Evolutionary conservation across 208 protist genomes (phyloP).

Genomic region (Leishmania tarentolae): DNA sequence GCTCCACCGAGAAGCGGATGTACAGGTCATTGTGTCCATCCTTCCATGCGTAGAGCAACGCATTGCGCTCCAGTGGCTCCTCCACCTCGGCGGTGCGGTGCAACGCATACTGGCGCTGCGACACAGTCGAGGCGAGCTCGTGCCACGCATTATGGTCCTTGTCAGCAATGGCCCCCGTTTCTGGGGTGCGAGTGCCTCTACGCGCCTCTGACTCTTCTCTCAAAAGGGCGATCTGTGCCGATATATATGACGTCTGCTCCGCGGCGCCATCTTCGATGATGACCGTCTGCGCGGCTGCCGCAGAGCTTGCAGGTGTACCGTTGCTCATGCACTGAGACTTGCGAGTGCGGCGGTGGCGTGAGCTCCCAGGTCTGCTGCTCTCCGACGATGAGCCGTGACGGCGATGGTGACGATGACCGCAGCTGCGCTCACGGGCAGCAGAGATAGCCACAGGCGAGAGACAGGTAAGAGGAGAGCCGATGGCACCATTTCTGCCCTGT

Average conservation of each 20-base stretch:
- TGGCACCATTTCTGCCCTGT: neutral
- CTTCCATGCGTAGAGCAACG: slow-evolving; percentile 48
- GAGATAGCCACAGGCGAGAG: neutral
- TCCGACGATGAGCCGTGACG: neutral
- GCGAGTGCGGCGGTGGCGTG: neutral
- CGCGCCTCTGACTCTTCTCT: neutral
- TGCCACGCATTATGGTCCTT: neutral
- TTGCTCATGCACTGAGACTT: neutral
- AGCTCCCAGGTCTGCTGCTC: neutral
- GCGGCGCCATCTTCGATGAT: neutral
- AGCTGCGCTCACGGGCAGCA: neutral
- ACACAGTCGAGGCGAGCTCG: neutral
- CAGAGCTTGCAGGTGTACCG: neutral
- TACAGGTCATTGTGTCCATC: slow-evolving; percentile 52
- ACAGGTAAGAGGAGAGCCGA: neutral
- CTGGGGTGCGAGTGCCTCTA: neutral
- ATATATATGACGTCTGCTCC: neutral
- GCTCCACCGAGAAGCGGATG: slow-evolving; percentile 34
- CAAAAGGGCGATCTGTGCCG: slow-evolving; percentile 1
- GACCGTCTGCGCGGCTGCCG: neutral
- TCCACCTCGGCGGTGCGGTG: slow-evolving; percentile 34
- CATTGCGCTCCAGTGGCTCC: slow-evolving; percentile 48
- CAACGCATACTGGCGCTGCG: slow-evolving; percentile 1
- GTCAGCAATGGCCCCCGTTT: neutral
- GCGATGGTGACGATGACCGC: neutral